phyloP scores from a whole-genome alignment of 352 stramenopile genomes.

The Phytophthora chlamydospora region DNA sequence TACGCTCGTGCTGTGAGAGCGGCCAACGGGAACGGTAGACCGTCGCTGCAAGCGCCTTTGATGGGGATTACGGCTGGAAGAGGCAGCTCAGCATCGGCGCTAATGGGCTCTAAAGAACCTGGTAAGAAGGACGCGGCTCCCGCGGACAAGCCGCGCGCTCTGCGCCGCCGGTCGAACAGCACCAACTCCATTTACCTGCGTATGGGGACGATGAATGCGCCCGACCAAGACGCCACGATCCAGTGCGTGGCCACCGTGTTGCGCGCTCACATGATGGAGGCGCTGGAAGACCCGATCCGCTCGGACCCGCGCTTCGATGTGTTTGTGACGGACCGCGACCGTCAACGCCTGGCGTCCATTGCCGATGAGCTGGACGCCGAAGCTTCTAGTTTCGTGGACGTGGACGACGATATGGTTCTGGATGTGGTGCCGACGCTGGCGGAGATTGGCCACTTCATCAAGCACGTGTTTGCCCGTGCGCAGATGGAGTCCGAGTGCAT shows the following conservation, averaged over 20 bases:
- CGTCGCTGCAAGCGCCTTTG: slow-evolving; percentile 30
- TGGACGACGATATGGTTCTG: slow-evolving; percentile 35
- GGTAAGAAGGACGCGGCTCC: slow-evolving; percentile 22
- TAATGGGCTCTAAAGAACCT: slow-evolving; percentile 16
- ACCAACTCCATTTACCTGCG: slow-evolving; percentile 94
- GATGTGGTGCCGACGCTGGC: slow-evolving; percentile 85
- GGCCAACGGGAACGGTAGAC: slow-evolving; percentile 26
- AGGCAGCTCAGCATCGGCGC: slow-evolving; percentile 29
- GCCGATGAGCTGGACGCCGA: slow-evolving; percentile 32
- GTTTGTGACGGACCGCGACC: slow-evolving; percentile 69
- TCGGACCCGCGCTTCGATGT: slow-evolving; percentile 68
- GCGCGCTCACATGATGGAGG: slow-evolving; percentile 95
- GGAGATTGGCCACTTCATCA: slow-evolving; percentile 93
- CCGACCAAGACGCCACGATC: slow-evolving; percentile 96
- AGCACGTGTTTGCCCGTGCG: slow-evolving; percentile 91
- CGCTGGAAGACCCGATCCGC: slow-evolving; percentile 57
- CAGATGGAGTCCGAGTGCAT: slow-evolving; percentile 97
- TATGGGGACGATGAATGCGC: slow-evolving; percentile 94
- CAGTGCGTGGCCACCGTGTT: slow-evolving; percentile 96
- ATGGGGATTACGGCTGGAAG: slow-evolving; percentile 18
- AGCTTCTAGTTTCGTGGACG: slow-evolving; percentile 33
- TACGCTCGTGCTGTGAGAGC: slow-evolving; percentile 50
- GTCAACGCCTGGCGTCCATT: slow-evolving; percentile 35
- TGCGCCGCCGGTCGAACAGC: slow-evolving; percentile 93
- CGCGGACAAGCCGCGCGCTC: slow-evolving; percentile 38